A percentile compares a stretch with the other conserved stretches of the same genome.
These are phyloP conservation scores for Stenocarpella maydis DNA, from an alignment of 2,329 filamentous ascomycete species.

Conservation along the genomic window DNA sequence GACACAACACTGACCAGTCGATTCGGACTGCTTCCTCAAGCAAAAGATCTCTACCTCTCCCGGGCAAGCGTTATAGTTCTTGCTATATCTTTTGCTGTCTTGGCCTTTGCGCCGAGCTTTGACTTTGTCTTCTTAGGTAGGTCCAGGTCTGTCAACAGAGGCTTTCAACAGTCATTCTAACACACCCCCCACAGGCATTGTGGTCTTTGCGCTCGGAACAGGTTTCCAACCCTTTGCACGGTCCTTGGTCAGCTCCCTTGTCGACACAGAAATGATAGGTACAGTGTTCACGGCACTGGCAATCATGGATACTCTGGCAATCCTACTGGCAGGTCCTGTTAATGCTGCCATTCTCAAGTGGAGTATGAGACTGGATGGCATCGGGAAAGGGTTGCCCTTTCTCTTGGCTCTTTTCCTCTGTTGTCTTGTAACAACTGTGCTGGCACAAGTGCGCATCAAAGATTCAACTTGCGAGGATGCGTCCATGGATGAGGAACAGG, in stretches of 20 bases:
- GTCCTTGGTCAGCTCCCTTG: background rate
- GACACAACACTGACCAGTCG: background rate
- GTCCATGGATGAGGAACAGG: background rate
- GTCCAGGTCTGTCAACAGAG: background rate
- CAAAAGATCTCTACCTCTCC: constrained; percentile 3
- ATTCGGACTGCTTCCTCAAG: background rate
- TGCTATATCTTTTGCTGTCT: background rate
- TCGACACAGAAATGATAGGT: constrained; percentile 6
- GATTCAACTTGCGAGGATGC: background rate
- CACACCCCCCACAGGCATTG: background rate
- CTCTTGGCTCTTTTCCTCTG: background rate
- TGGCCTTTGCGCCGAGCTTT: background rate
- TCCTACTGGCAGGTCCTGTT: background rate
- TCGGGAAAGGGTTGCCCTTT: background rate
- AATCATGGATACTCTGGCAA: constrained; percentile 2
- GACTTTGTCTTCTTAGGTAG: constrained; percentile 1
- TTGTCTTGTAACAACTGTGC: background rate
- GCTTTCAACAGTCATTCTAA: background rate
- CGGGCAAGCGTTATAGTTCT: background rate
- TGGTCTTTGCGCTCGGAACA: background rate
- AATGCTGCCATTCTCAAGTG: background rate
- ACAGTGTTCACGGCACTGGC: constrained; percentile 6
- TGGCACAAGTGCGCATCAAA: background rate
- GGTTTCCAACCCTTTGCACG: background rate
- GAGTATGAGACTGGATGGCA: background rate